Conservation (phyloP, 2,329 filamentous ascomycete species). For the Pleomassaria siparia region DNA sequence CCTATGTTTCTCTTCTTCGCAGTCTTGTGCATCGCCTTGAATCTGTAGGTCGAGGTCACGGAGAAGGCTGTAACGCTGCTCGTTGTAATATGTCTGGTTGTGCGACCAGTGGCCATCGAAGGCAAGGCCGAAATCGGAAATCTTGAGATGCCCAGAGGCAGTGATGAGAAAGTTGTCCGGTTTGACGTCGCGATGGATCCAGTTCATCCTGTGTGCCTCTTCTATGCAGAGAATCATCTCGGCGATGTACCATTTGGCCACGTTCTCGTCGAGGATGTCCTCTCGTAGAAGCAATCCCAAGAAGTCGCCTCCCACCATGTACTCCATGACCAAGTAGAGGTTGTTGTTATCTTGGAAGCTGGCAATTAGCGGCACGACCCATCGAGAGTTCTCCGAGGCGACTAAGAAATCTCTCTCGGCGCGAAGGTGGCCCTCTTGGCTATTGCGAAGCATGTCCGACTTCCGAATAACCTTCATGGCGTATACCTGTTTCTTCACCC, state of each 20-base stretch:
- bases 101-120: constrained; percentile 97
- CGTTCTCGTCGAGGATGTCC: constrained; percentile 75
- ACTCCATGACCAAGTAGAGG: constrained; percentile 95
- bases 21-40: constrained; percentile 72
- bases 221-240: constrained; percentile 97
- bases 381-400: constrained; percentile 80
- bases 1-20: constrained; percentile 51
- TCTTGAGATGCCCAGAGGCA: constrained; percentile 85
- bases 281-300: constrained; percentile 82
- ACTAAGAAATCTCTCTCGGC: constrained; percentile 93
- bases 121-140: constrained; percentile 92
- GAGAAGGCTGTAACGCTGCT: constrained; percentile 76
- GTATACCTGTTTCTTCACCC: constrained; percentile 63
- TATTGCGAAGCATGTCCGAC: constrained; percentile 85
- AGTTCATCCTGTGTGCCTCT: constrained; percentile 82
- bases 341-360: constrained; percentile 86
- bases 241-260: constrained; percentile 84
- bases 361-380: constrained; percentile 84
- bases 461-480: constrained; percentile 98
- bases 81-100: constrained; percentile 82
- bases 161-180: constrained; percentile 96
- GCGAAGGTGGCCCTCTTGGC: constrained; percentile 88
- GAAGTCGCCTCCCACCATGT: constrained; percentile 96
- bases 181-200: constrained; percentile 95
- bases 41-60: constrained; percentile 74